These are phyloP conservation scores for Penicillium angulare DNA, from an alignment of 495 filamentous ascomycete genomes.

Conservation along the genomic window DNA sequence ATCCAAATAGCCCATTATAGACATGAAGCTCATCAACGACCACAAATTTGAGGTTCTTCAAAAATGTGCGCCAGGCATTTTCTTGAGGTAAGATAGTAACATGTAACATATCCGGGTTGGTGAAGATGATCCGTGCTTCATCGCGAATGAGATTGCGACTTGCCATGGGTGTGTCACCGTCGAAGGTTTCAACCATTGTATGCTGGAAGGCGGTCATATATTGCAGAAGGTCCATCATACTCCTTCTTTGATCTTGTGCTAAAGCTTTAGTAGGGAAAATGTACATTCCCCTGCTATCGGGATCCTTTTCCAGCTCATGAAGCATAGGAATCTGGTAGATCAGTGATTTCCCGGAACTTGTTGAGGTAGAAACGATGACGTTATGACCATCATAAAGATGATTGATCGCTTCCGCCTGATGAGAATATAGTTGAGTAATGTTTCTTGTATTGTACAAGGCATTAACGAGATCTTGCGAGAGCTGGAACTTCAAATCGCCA, in stretches of 20 bases:
- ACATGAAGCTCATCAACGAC: constrained; percentile 91
- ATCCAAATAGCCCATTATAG: constrained; percentile 93
- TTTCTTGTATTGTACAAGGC: constrained; percentile 86
- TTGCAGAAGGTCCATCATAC: constrained; percentile 76
- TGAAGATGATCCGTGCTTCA: constrained; percentile 91
- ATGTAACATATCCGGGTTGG: constrained; percentile 98
- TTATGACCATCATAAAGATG: constrained; percentile 76
- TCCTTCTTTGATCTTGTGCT: constrained; percentile 90
- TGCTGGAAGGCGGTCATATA: constrained; percentile 78
- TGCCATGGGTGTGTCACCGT: constrained; percentile 87
- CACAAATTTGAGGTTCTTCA: constrained; percentile 87
- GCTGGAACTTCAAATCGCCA: constrained; percentile 78
- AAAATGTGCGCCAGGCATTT: constrained; percentile 80
- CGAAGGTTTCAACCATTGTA: constrained; percentile 85
- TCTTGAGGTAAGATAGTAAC: constrained; percentile 93
- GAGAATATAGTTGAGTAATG: constrained; percentile 86
- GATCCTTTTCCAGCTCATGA: constrained; percentile 78
- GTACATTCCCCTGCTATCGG: constrained; percentile 82
- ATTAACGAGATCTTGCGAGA: constrained; percentile 91
- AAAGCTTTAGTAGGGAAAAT: constrained; percentile 98
- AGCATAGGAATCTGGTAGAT: constrained; percentile 96
- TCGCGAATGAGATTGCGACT: constrained; percentile 79
- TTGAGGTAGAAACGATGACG: constrained; percentile 93
- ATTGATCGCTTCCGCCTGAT: constrained; percentile 96
- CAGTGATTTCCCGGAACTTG: constrained; percentile 92